phyloP scores from a whole-genome alignment of 2,329 filamentous ascomycete species.

The Aspergillus sp. region DNA sequence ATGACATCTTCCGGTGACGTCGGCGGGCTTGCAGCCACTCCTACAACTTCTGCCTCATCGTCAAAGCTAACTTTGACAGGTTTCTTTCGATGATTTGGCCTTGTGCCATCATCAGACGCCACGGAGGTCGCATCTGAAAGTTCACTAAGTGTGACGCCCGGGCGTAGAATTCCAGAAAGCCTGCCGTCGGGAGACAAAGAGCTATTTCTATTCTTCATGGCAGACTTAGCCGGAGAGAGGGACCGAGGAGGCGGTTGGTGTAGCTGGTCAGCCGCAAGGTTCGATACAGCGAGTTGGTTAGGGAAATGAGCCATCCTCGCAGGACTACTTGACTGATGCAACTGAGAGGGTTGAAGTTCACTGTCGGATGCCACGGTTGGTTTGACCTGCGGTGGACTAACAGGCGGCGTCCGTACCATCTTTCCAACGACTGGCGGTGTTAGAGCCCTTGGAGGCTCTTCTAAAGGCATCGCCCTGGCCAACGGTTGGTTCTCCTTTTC shows the following conservation, averaged over 20 bases:
- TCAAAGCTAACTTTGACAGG: conserved; percentile 68
- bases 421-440: conserved; percentile 15
- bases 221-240: conserved; percentile 62
- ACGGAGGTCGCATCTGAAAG: conserved; percentile 57
- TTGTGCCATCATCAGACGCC: conserved; percentile 45
- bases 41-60: conserved; percentile 53
- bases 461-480: conserved; percentile 7
- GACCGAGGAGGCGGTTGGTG: conserved; percentile 62
- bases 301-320: conserved; percentile 60
- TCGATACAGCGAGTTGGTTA: conserved; percentile 49
- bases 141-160: conserved; percentile 49
- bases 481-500: background rate
- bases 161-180: conserved; percentile 19
- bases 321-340: conserved; percentile 50
- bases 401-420: conserved; percentile 14
- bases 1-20: conserved; percentile 41
- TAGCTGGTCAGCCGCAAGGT: conserved; percentile 44
- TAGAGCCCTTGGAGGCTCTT: conserved; percentile 5
- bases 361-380: conserved; percentile 16
- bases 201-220: conserved; percentile 56
- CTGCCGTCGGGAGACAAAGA: conserved; percentile 36
- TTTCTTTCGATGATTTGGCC: conserved; percentile 51
- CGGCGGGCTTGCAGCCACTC: conserved; percentile 43
- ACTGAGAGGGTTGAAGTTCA: conserved; percentile 19
- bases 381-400: conserved; percentile 23